Conservation (phyloP, 345 rosid species). For the Sonneratia alba region DNA sequence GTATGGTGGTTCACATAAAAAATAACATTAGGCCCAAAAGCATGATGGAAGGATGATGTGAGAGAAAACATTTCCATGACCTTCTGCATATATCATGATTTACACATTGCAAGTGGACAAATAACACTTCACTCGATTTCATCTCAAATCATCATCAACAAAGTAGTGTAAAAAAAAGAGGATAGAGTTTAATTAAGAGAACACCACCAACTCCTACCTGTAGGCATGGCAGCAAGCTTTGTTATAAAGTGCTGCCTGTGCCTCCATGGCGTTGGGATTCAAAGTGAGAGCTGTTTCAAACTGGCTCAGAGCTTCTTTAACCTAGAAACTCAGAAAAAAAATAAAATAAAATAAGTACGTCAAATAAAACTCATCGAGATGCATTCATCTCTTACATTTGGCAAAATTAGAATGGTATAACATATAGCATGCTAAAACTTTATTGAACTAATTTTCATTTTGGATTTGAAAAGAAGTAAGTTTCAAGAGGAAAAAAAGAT, state of each 20-base stretch:
- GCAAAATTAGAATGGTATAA: background rate
- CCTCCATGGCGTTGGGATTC: conserved; percentile 61
- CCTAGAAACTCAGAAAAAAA: conserved; percentile 30
- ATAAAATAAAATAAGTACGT: background rate
- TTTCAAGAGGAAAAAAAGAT: too few species aligned
- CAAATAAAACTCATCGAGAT: background rate
- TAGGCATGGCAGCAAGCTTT: conserved; percentile 94
- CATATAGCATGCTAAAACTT: background rate
- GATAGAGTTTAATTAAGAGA: background rate
- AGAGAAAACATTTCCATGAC: background rate
- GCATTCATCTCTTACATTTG: background rate
- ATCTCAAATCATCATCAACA: background rate
- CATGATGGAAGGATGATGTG: background rate
- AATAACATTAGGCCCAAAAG: background rate
- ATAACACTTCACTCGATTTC: background rate
- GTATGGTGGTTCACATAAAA: background rate
- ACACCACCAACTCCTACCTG: conserved; percentile 23
- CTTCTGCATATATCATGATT: background rate
- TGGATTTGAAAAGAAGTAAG: background rate
- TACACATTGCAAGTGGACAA: background rate
- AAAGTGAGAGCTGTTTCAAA: conserved; percentile 76
- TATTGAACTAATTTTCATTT: too few species aligned
- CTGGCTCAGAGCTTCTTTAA: conserved; percentile 71
- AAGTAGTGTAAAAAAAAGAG: background rate
- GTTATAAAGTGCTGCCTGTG: conserved; percentile 92